Conservation (phyloP, 257 asterid species). For the Gynochthodes officinalis region DNA sequence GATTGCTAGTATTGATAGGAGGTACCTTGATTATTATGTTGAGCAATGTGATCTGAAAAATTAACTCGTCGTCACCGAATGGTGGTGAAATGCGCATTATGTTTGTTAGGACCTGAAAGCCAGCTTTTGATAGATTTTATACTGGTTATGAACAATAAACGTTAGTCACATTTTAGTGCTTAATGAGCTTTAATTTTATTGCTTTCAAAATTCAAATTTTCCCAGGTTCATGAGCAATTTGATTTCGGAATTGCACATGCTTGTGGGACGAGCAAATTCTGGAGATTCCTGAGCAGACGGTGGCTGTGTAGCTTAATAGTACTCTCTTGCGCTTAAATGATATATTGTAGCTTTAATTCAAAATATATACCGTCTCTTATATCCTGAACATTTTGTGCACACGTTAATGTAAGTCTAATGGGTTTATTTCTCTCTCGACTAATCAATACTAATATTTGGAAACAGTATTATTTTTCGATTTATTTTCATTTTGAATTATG, state of each 20-base stretch:
- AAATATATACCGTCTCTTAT: background rate
- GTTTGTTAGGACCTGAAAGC: background rate
- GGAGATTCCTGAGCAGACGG: background rate
- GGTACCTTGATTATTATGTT: background rate
- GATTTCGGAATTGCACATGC: background rate
- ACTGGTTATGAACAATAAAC: background rate
- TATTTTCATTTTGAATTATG: no score
- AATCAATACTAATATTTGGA: background rate
- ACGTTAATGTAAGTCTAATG: background rate
- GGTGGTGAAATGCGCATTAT: background rate
- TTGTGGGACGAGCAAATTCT: background rate
- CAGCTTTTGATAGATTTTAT: background rate
- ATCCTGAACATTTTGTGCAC: background rate
- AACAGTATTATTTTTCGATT: no score
- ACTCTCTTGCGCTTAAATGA: background rate
- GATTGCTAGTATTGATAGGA: background rate
- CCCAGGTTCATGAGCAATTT: constrained; percentile 19
- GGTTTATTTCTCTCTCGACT: background rate
- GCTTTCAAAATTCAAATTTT: background rate
- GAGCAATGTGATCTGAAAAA: background rate
- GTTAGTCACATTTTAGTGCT: background rate
- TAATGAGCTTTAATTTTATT: background rate
- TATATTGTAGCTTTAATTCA: background rate
- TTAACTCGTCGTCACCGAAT: background rate
- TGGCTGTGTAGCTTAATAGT: background rate